Evolutionary conservation across 371 early-diverging fungal species (phyloP).

Genomic region (Zancudomyces culisetae): DNA sequence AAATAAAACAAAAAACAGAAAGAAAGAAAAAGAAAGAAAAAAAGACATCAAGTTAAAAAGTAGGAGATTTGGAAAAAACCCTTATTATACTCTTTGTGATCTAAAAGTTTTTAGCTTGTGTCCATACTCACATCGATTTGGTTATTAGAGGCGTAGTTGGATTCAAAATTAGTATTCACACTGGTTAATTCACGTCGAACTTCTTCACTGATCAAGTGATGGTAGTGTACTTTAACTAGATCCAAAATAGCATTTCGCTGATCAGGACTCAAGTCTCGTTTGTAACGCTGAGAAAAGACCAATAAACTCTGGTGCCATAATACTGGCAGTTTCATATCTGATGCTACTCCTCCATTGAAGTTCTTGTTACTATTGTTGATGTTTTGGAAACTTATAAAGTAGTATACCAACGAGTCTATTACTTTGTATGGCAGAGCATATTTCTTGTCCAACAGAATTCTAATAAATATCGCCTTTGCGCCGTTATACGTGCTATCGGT

Average conservation of each 20-base stretch:
- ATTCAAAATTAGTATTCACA: too few relatives aligned
- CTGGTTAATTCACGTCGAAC: constrained; percentile 66
- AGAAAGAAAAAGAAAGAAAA: too few relatives aligned
- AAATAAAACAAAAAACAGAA: too few relatives aligned
- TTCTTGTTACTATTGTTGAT: neutral
- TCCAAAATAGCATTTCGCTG: constrained; percentile 81
- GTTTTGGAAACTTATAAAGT: constrained; percentile 63
- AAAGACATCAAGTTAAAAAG: too few relatives aligned
- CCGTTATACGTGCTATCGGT: too few relatives aligned
- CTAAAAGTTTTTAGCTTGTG: too few relatives aligned
- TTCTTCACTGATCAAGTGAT: constrained; percentile 74
- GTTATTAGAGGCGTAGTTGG: too few relatives aligned
- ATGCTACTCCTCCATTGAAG: neutral
- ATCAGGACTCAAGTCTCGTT: constrained; percentile 80
- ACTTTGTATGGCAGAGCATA: constrained; percentile 94
- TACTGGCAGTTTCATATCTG: constrained; percentile 54
- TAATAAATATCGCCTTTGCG: constrained; percentile 80
- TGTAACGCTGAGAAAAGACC: constrained; percentile 90
- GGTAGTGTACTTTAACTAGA: constrained; percentile 54
- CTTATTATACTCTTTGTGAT: too few relatives aligned
- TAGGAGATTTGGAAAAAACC: too few relatives aligned
- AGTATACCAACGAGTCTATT: constrained; percentile 82
- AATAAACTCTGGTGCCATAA: constrained; percentile 93
- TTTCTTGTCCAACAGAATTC: constrained; percentile 90
- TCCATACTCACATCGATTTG: too few relatives aligned